phyloP scores from a whole-genome alignment of 1,139 yeast species.

The Wickerhamiella pararugosa region DNA sequence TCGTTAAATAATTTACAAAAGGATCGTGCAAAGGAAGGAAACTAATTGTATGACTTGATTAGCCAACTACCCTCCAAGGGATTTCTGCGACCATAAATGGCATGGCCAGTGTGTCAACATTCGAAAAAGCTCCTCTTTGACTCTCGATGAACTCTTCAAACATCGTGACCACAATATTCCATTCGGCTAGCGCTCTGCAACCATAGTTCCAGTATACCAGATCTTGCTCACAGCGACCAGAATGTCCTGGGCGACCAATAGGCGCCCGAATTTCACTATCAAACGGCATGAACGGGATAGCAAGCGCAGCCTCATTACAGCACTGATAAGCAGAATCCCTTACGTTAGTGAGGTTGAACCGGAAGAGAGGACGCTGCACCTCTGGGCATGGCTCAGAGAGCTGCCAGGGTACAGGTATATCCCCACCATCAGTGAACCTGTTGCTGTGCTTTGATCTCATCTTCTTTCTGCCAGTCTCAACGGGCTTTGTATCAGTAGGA shows the following conservation, averaged over 20 bases:
- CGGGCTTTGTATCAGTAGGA: not conserved
- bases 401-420: conserved; percentile 10
- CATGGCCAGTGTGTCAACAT: conserved; percentile 21
- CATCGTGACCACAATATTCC: conserved; percentile 41
- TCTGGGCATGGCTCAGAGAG: conserved; percentile 15
- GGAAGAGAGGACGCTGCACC: conserved; percentile 12
- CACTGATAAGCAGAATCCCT: too few species aligned
- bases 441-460: conserved; percentile 1
- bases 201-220: conserved; percentile 29
- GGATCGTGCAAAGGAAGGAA: not conserved
- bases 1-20: conserved; percentile 12
- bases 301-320: conserved; percentile 19
- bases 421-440: conserved; percentile 4
- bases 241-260: not conserved
- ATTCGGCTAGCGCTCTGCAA: conserved; percentile 54
- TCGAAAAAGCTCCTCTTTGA: conserved; percentile 1
- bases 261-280: conserved; percentile 6
- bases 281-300: conserved; percentile 16
- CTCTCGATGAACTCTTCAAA: conserved; percentile 38
- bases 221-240: conserved; percentile 12
- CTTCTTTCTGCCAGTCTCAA: not conserved
- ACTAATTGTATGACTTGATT: not conserved
- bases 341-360: conserved; percentile 12
- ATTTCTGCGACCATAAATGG: conserved; percentile 34
- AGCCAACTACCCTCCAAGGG: conserved; percentile 20